Evolutionary conservation across 176 grass and related monocot genomes (phyloP), one percentile per base, ranked within the genome.

Genomic region (Ampelocalamus luodianensis): DNA sequence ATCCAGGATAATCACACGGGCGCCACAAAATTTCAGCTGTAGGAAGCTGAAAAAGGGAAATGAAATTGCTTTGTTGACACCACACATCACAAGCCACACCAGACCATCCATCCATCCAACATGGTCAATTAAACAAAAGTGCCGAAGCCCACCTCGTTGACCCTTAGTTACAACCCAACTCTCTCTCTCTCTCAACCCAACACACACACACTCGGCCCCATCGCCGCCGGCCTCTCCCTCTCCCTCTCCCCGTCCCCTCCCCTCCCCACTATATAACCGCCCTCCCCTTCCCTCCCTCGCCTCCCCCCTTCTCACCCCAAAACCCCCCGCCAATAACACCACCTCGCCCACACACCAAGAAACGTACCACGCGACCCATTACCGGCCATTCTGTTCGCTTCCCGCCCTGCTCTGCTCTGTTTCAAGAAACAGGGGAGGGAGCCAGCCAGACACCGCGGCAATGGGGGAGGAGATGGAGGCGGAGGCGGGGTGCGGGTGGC

Each of bases 211-310:
- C n/a, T n/a, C 79, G 48, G 82, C 72, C 85, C 90, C 86, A 87
- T 92, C 68, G 79, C 82, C 83, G 51, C 69, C 84, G 82, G 69
- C 68, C 89, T 89, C 80, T 27, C 24, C 53, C 53, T 38, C 59
- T 44, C 48, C 62, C 77, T 24, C 17, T 9, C 65, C 50, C 5
- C 29, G 51, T 10, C 74, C 77, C 40, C 17, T 9, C 65, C 50
- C 5, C 29, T 61, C 15, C 74, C 15, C 77, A 78, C 81, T 92
- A 90, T 92, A 94, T 88, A 90, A 87, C 71, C 69, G 61, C 83
- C 70, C 56, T 82, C 51, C 29, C 72, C 71, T 85, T 72, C 80
- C 85, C 68, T 84, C 86, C 69, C 45, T 82, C 60, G 23, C 67
- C 80, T 85, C 68, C 81, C 83, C 69, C 83, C 69, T 79, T 77